phyloP scores from a whole-genome alignment of 306 rosid species.

The Lathyrus aphaca region DNA sequence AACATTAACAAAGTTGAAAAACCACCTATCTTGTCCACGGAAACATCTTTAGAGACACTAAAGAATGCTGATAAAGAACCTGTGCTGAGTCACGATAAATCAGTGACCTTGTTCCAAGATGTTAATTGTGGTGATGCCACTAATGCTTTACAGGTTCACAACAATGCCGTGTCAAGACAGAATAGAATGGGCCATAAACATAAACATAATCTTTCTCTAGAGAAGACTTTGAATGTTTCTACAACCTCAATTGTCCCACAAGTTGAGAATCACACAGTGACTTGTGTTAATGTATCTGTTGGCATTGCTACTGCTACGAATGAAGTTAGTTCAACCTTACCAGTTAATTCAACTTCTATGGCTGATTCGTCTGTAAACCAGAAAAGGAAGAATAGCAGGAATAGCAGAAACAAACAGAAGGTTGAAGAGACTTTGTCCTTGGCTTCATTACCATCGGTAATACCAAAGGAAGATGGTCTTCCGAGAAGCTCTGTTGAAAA shows the following conservation, averaged over 20 bases:
- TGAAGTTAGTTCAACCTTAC: conserved; percentile 41
- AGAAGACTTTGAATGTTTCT: conserved; percentile 50
- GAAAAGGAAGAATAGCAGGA: conserved; percentile 72
- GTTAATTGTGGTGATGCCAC: conserved; percentile 46
- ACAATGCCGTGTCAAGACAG: conserved; percentile 56
- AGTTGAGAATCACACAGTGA: conserved; percentile 42
- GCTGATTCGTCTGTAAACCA: conserved; percentile 53
- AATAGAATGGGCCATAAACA: conserved; percentile 62
- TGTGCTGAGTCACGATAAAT: conserved; percentile 43
- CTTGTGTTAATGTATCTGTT: conserved; percentile 40
- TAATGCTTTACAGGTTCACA: conserved; percentile 52
- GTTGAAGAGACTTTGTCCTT: conserved; percentile 50
- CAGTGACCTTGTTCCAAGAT: conserved; percentile 55
- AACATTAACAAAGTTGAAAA: conserved; percentile 42
- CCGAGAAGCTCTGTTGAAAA: conserved; percentile 50
- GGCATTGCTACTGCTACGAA: conserved; percentile 47
- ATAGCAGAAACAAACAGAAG: conserved; percentile 68
- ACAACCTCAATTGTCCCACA: conserved; percentile 39
- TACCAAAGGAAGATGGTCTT: conserved; percentile 52
- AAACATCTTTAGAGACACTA: conserved; percentile 42
- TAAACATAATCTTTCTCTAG: conserved; percentile 54
- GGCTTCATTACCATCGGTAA: conserved; percentile 41
- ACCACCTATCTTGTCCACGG: conserved; percentile 42
- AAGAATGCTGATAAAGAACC: conserved; percentile 47
- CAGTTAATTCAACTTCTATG: conserved; percentile 44